Evolutionary conservation across 1,284 basidiomycete genomes (phyloP), one percentile per base, ranked within the genome.

Genomic region (Trichosporon inkin): DNA sequence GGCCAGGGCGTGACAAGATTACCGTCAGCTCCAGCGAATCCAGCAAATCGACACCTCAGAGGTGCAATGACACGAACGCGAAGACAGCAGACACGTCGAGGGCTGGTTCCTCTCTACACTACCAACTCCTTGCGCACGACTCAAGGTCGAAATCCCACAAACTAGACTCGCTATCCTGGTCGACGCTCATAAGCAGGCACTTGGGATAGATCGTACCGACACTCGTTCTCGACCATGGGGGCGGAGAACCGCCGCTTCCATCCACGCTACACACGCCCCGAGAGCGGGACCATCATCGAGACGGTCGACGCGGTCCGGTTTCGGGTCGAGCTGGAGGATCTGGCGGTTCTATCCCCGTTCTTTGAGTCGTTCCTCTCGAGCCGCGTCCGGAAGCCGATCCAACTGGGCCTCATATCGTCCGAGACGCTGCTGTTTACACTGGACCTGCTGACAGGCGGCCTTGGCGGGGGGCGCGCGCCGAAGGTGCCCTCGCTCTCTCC

Each of bases 251-350:
- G 44, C 16, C 44, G 44, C 14, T 49, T 49, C 44, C 44, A 49
- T 24, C 44, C 44, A 16, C 44, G 44, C 1, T 49, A 49, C 44
- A 49, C 44, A 16, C 44, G 44, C 16, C 44, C 44, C 17, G 19
- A 22, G 44, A 49, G 8, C 19, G 44, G 44, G 14, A 22, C 44
- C 10, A 49, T 49, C 24, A 22, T 49, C 44, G 44, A 49, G 28
- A 49, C 44, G 44, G 44, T 49, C 14, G 44, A 49, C 44, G 44
- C 44, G 24, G 44, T 49, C 13, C 44, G 44, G 22, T 49, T 49
- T 24, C 44, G 44, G 14, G 44, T 49, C 24, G 44, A 49, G 44
- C 44, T 49, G 6, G 44, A 49, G 24, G 44, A 49, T 11, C 24
- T 49, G 13, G 44, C 44, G 4, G 24, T 49, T 11, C 16, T 49